Evolutionary conservation across 306 rosid genomes (phyloP), one percentile per base, ranked within the genome.

Genomic region (Fagus crenata): DNA sequence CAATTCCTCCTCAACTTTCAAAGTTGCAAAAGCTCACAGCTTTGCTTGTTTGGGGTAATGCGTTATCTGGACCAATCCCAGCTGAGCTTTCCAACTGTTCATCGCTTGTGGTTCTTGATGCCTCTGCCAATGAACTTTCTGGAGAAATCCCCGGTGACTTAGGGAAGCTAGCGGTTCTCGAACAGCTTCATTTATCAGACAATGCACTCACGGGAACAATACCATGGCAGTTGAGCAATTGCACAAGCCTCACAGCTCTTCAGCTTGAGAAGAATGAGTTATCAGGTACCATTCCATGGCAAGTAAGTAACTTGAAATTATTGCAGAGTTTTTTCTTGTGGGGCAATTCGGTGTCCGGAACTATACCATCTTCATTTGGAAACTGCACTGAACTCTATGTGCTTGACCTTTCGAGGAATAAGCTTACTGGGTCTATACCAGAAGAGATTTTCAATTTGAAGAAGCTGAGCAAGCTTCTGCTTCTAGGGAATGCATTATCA

Each of bases 381-480:
- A 95, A 95, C 89, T 95, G 97, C 79, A 85, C 91, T 12, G 97
- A 95, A 59, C 97, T 95, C 2, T 92, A 88, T 80, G 91, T 93
- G 42, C 97, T 95, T 80, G 99, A 95, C 81, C 97, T 95, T 84
- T 95, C 99, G 49, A 88, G 93, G 85, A 95, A 95, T 86, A 95
- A 87, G 81, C 86, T 95, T 32, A 87, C 97, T 18, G 99, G 99
- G 70, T 82, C 88, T 12, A 92, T 95, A 15, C 99, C 99, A 42
- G 97, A 92, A 53, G 96, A 92, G 76, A 92, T 95, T 87, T 90
- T 92, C 79, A n/a, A 91, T 69, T 83, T 92, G 90, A 90, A 92
- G 90, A 92, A 91, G 84, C 81, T 95, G 83, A 92, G 99, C 80
- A 95, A 95, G 90, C 97, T 95, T 75, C 85, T 95, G 74, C 97